Percentiles rank a stretch among this genome's conserved stretches.
phyloP scores from a whole-genome alignment of 345 rosid species.

The Eucalyptus cloeziana region DNA sequence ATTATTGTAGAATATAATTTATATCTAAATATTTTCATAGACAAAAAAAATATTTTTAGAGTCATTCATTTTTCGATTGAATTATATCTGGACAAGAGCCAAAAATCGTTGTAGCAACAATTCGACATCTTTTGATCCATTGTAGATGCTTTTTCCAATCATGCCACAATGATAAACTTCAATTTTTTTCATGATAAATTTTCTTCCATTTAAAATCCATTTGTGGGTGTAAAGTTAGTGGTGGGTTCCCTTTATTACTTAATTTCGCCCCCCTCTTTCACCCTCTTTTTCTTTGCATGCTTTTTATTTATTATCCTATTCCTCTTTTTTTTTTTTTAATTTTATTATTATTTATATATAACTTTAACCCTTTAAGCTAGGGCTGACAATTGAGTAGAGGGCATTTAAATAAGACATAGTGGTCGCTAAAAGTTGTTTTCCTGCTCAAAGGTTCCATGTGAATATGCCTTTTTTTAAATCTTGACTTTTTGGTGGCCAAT shows the following conservation, averaged over 20 bases:
- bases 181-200: not conserved
- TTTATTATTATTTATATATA: not conserved
- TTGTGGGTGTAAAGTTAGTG: not conserved
- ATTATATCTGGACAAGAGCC: not conserved
- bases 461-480: not conserved
- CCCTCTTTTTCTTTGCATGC: not conserved
- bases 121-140: not conserved
- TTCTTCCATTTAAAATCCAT: not conserved
- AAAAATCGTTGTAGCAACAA: not conserved
- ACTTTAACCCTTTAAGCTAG: not conserved
- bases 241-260: not conserved
- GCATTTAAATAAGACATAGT: not conserved
- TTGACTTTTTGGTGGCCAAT: conserved; percentile 1
- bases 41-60: not conserved
- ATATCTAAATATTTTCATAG: not conserved
- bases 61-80: too few relatives aligned
- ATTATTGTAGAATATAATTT: too few relatives aligned
- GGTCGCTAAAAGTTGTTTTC: not conserved
- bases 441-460: not conserved
- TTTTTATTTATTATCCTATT: not conserved
- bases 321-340: not conserved
- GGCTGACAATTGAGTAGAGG: not conserved
- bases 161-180: not conserved
- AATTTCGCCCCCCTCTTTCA: not conserved
- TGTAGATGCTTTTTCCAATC: not conserved